phyloP scores from a whole-genome alignment of 768 basidiomycete genomes.

The Boletus huronensis region DNA sequence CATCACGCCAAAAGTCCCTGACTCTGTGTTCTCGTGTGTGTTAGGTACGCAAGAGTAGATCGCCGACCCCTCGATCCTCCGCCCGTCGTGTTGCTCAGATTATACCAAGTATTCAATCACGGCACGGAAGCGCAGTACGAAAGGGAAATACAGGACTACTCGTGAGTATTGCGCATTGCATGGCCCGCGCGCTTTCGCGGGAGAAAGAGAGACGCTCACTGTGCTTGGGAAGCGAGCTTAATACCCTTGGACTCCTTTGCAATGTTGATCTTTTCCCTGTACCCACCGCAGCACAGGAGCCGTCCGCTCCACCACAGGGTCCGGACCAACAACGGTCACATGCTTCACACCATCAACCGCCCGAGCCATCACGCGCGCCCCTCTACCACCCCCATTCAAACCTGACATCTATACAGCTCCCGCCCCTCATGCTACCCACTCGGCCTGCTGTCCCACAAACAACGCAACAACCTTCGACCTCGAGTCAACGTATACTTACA shows the following conservation, averaged over 20 bases:
- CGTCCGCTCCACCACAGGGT: background rate
- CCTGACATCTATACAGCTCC: slow-evolving; percentile 18
- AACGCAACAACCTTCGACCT: slow-evolving; percentile 9
- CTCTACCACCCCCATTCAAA: slow-evolving; percentile 15
- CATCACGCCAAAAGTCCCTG: background rate
- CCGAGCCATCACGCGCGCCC: slow-evolving; percentile 8
- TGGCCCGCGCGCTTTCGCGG: background rate
- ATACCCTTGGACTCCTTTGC: slow-evolving; percentile 67
- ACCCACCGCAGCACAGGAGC: slow-evolving; percentile 23
- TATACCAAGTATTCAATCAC: slow-evolving; percentile 44
- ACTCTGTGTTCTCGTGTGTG: background rate
- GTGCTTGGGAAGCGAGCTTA: slow-evolving; percentile 46
- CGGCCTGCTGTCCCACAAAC: slow-evolving; percentile 5
- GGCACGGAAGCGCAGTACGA: slow-evolving; percentile 41
- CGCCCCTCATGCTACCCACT: slow-evolving; percentile 19
- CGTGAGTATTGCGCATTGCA: slow-evolving; percentile 32
- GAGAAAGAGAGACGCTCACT: slow-evolving; percentile 1
- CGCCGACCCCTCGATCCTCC: slow-evolving; percentile 69
- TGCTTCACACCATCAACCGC: slow-evolving; percentile 1
- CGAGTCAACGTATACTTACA: slow-evolving; percentile 40
- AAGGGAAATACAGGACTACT: slow-evolving; percentile 48
- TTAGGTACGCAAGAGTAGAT: slow-evolving; percentile 58
- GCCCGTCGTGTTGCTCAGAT: slow-evolving; percentile 50
- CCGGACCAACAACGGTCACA: slow-evolving; percentile 16
- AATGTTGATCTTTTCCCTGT: slow-evolving; percentile 76